These are phyloP conservation scores for Volvox carteri DNA, from an alignment of 163 green algal species.

Conservation along the genomic window DNA sequence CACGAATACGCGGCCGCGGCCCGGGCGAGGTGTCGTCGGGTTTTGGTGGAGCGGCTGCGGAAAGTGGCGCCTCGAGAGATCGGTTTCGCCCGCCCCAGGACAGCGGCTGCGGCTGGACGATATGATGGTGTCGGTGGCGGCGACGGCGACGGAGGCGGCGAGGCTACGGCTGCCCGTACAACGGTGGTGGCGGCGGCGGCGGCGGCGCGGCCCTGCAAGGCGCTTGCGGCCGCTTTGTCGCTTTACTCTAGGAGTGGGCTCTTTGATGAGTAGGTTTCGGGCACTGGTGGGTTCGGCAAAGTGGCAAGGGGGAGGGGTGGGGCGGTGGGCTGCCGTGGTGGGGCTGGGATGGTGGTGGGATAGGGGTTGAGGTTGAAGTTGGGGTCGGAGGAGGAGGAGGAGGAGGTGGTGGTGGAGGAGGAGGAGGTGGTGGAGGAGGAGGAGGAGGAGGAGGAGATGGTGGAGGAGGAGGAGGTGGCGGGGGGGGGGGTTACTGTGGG, in stretches of 20 bases:
- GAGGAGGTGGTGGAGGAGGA: too few relatives aligned
- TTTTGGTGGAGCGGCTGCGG: conserved; percentile 12
- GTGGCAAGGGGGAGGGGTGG: background rate
- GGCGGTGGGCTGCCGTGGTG: background rate
- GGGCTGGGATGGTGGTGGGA: background rate
- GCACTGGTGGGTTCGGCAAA: background rate
- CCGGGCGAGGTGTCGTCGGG: conserved; percentile 1
- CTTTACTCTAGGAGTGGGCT: background rate
- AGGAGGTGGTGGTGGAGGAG: too few relatives aligned
- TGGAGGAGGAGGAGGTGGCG: too few relatives aligned
- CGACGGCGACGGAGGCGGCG: background rate
- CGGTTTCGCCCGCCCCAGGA: background rate
- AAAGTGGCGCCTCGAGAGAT: background rate
- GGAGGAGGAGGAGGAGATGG: too few relatives aligned
- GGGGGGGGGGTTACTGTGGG: too few relatives aligned
- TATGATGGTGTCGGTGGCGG: background rate
- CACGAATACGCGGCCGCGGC: background rate
- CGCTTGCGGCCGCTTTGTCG: conserved; percentile 37
- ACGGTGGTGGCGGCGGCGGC: background rate
- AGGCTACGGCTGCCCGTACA: too few relatives aligned
- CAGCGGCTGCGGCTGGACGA: too few relatives aligned
- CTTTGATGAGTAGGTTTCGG: conserved; percentile 14
- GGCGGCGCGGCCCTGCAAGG: background rate
- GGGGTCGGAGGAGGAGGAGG: too few relatives aligned
- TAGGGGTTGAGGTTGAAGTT: background rate